A percentile compares a stretch with the other conserved stretches of the same genome.
Evolutionary conservation across 2,329 filamentous ascomycete genomes (phyloP).

Genomic region (Cadophora gregata): DNA sequence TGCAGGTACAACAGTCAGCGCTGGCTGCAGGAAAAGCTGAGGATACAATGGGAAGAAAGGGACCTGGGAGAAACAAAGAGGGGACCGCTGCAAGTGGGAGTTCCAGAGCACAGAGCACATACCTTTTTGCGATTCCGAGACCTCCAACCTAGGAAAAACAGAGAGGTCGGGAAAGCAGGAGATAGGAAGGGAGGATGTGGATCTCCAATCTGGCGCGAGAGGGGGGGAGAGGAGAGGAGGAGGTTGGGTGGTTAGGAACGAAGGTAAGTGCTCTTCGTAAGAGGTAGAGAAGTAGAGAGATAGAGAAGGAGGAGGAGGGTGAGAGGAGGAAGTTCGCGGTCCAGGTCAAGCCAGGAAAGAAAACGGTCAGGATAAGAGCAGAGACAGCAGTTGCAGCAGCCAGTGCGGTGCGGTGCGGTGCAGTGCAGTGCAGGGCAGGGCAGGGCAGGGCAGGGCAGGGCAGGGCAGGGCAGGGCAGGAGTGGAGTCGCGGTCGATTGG

Average conservation of each 20-base stretch:
- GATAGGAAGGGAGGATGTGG: slow-evolving; percentile 17
- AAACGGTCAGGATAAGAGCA: slow-evolving; percentile 9
- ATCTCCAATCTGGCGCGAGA: slow-evolving; percentile 29
- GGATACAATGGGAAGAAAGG: slow-evolving; percentile 37
- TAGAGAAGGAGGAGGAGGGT: slow-evolving; percentile 28
- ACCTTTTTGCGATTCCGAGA: slow-evolving; percentile 35
- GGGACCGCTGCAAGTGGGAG: slow-evolving; percentile 30
- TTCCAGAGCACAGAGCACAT: slow-evolving; percentile 32
- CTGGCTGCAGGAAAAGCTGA: slow-evolving; percentile 41
- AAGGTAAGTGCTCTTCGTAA: slow-evolving; percentile 22
- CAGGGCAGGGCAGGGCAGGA: not conserved
- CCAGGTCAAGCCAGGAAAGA: slow-evolving; percentile 6
- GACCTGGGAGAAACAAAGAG: slow-evolving; percentile 26
- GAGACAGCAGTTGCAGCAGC: not conserved
- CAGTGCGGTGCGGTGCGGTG: not conserved
- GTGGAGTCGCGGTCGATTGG: slow-evolving; percentile 1
- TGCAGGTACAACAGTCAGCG: slow-evolving; percentile 46
- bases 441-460: not conserved
- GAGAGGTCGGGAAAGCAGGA: slow-evolving; percentile 39
- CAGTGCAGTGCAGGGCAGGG: slow-evolving; percentile 2
- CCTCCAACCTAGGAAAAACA: slow-evolving; percentile 35
- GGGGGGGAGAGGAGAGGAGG: slow-evolving; percentile 35
- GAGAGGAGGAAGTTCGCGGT: slow-evolving; percentile 26
- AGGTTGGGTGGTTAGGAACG: slow-evolving; percentile 32
- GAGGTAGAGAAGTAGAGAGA: slow-evolving; percentile 30